Base-by-base conservation (phyloP, 768 basidiomycete species). In the Auricularia sp. region DNA sequence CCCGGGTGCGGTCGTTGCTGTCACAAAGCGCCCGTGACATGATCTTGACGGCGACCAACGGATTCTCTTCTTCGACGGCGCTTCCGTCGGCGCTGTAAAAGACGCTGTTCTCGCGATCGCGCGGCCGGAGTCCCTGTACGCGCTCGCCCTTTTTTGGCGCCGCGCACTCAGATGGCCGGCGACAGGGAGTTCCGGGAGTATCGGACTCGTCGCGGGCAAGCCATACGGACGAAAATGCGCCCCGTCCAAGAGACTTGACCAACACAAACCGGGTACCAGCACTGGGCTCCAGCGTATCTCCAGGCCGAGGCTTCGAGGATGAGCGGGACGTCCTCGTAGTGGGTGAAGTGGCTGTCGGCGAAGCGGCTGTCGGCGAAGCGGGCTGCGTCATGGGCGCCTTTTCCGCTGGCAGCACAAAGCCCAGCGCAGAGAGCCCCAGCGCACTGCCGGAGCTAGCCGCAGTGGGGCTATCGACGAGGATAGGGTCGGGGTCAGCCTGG, bases 151-250 rank as follows among this genome's bases (percentile, higher is more conserved):
- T 36, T 21, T 56, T 67, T 13, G 65, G 70, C 29, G 65, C 65
- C 1, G 62, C 61, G 54, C 65, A 67, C 51, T 67, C 61, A 36
- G 65, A 61, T 54, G 59, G 66, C 35, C 62, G 24, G 29, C 56
- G 56, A 18, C 56, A 21, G 0, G 21, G n/a, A 18, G 18, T 10
- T 54, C 11, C 34, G 7, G 14, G 24, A 29, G 24, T 1, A 1
- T 59, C 56, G 56, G 24, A 29, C 34, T 82, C 73, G 68, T 83
- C 83, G 56, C 81, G 78, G 2, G 87, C 89, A 6, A 89, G 81
- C 87, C 89, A 91, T 14, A 92, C 90, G 61, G 80, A 80, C 59
- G 85, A 86, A 73, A 92, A 92, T 1, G 88, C 83, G 51, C 90
- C 90, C 42, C 84, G 81, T 24, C 90, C 90, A 2, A 92, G 79